phyloP scores from a whole-genome alignment of 148 eudicot species.

The Camellia lanceoleosa region DNA sequence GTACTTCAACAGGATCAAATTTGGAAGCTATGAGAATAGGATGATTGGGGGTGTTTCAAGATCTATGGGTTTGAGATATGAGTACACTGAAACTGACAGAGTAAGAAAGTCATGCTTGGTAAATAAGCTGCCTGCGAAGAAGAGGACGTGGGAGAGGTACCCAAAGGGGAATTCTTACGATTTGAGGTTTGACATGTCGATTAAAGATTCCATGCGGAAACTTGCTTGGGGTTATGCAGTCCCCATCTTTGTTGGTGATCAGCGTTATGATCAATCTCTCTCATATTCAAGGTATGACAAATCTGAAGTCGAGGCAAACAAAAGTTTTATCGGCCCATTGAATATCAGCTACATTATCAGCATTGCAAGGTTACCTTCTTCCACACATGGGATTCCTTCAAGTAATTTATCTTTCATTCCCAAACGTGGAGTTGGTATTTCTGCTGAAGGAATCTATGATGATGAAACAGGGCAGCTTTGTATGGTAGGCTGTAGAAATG shows the following conservation, averaged over 20 bases:
- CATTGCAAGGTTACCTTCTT: neutral
- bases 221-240: constrained; percentile 11
- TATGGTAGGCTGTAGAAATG: constrained; percentile 23
- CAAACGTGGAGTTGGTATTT: neutral
- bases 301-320: neutral
- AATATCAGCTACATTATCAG: constrained; percentile 13
- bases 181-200: constrained; percentile 13
- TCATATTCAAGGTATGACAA: neutral
- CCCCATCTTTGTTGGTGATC: constrained; percentile 14
- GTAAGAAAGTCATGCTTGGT: constrained; percentile 10
- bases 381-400: neutral
- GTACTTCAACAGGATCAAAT: constrained; percentile 7
- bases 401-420: neutral
- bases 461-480: constrained; percentile 21
- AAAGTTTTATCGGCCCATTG: neutral
- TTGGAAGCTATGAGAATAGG: neutral
- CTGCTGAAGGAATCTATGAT: constrained; percentile 25
- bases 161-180: constrained; percentile 12
- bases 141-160: constrained; percentile 7
- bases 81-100: constrained; percentile 15
- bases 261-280: neutral
- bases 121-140: neutral
- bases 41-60: neutral
- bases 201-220: neutral
- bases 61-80: constrained; percentile 1